Evolutionary conservation across 805 yeast species (phyloP), one percentile per base, ranked within the genome.

Genomic region (Yarrowia sp.): DNA sequence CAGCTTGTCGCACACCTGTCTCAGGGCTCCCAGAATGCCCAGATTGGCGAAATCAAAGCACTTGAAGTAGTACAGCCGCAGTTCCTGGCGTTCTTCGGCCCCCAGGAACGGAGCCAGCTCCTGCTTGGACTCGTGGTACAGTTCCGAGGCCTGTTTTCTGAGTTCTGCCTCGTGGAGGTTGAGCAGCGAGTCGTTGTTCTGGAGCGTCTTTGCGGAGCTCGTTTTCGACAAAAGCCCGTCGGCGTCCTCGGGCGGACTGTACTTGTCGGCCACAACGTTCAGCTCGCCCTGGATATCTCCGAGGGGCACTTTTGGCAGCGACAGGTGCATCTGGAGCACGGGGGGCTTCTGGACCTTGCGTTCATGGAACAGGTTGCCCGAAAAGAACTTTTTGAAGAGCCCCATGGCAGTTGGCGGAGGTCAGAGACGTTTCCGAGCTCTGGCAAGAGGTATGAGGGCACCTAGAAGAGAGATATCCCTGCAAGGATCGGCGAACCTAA

Each of bases 1-100:
- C 18, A 90, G 69, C 65, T 78, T 82, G 29, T 80, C 78, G 66
- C 96, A 88, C 33, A 90, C 74, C 39, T 71, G 72, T 35, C 90
- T 75, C 9, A 90, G 76, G 0, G 90, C 77, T 1, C 72, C 72
- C 47, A 88, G 73, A 41, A 89, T 72, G 62, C 82, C 80, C 8
- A 75, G 66, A 47, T 80, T 79, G 72, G 80, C 75, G 63, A 81
- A 81, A 46, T 73, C 70, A 56, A 80, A 76, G 5, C 78, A 65
- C 3, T 63, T 60, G 70, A 81, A 64, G 42, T 64, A 68, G 24
- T 44, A 65, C 10, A 7, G n/a, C 19, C 68, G 47, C n/a, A 68
- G 47, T 4, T 31, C 56, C 10, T 58, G 62, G 5, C 70, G 53
- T 10, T 65, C 66, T 4, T 60, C 58, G 10, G 51, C 32, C 14